These are phyloP conservation scores for Globisporangium recalcitrans DNA, from an alignment of 352 stramenopile genomes.

Conservation along the genomic window DNA sequence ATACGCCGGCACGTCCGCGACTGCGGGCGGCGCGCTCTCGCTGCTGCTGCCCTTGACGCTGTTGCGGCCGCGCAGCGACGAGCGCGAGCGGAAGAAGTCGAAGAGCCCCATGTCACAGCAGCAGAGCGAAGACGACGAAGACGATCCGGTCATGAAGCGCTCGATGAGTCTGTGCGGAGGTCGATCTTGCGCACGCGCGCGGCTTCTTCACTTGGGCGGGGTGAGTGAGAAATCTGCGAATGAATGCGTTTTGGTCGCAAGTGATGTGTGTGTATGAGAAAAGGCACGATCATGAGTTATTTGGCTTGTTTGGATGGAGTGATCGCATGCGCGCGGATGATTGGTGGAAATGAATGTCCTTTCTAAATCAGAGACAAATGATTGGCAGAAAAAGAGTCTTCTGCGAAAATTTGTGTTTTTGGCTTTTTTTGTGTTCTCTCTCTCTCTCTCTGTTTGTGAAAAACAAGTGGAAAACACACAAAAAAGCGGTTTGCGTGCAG, in stretches of 20 bases:
- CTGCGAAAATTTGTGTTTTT: background rate
- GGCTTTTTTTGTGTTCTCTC: too few relatives aligned
- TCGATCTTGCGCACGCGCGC: background rate
- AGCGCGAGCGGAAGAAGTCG: conserved; percentile 71
- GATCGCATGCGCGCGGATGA: background rate
- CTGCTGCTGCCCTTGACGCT: conserved; percentile 21
- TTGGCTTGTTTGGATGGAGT: background rate
- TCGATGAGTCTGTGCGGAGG: background rate
- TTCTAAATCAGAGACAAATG: background rate
- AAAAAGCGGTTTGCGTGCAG: background rate
- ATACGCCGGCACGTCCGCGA: background rate
- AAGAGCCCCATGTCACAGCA: conserved; percentile 56
- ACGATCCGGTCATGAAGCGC: background rate
- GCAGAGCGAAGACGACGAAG: background rate
- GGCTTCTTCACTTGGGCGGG: background rate
- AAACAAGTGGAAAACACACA: background rate
- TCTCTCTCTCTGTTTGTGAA: background rate
- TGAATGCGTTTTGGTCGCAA: background rate
- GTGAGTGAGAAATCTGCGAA: conserved; percentile 3
- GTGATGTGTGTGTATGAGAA: background rate
- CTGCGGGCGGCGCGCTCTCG: background rate
- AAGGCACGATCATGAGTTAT: background rate
- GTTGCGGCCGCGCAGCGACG: conserved; percentile 27
- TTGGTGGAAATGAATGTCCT: background rate
- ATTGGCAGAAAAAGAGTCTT: background rate